phyloP scores from a whole-genome alignment of 2,329 filamentous ascomycete species.

The Paecilomyces niveus region DNA sequence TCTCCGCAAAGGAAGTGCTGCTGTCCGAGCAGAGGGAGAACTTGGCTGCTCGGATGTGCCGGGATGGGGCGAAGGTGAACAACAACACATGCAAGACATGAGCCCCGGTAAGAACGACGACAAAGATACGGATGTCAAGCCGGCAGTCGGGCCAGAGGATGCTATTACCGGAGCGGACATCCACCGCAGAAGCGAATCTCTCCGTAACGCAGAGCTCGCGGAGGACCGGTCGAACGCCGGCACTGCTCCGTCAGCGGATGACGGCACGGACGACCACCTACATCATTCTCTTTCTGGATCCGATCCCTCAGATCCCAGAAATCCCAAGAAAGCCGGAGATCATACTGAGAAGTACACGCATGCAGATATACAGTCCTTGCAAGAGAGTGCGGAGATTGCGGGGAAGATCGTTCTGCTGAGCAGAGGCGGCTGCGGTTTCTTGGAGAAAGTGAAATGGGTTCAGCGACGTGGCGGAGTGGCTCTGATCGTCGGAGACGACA shows the following conservation, averaged over 20 bases:
- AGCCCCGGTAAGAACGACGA: slow-evolving; percentile 10
- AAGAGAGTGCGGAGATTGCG: slow-evolving; percentile 85
- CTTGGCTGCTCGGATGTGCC: slow-evolving; percentile 92
- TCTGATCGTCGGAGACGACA: slow-evolving; percentile 89
- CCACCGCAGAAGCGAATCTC: slow-evolving; percentile 16
- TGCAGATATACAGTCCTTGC: slow-evolving; percentile 84
- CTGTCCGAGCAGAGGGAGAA: slow-evolving; percentile 63
- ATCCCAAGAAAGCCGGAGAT: slow-evolving; percentile 27
- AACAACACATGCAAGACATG: slow-evolving; percentile 26
- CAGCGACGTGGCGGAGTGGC: slow-evolving; percentile 83
- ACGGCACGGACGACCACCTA: slow-evolving; percentile 80
- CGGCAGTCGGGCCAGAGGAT: background rate
- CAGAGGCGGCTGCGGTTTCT: slow-evolving; percentile 87
- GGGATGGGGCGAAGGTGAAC: slow-evolving; percentile 65
- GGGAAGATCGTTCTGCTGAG: slow-evolving; percentile 90
- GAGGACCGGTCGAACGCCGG: slow-evolving; percentile 11
- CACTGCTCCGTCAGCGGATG: slow-evolving; percentile 41
- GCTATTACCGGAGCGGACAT: slow-evolving; percentile 7
- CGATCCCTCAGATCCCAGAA: slow-evolving; percentile 26
- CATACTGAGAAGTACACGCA: slow-evolving; percentile 43
- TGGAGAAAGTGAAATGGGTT: slow-evolving; percentile 96
- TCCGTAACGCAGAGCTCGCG: slow-evolving; percentile 13
- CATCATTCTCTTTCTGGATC: slow-evolving; percentile 52
- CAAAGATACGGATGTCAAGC: slow-evolving; percentile 11
- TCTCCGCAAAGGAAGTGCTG: slow-evolving; percentile 50